Base-by-base conservation (phyloP, 2,329 filamentous ascomycete species). In the Fusarium irregulare region DNA sequence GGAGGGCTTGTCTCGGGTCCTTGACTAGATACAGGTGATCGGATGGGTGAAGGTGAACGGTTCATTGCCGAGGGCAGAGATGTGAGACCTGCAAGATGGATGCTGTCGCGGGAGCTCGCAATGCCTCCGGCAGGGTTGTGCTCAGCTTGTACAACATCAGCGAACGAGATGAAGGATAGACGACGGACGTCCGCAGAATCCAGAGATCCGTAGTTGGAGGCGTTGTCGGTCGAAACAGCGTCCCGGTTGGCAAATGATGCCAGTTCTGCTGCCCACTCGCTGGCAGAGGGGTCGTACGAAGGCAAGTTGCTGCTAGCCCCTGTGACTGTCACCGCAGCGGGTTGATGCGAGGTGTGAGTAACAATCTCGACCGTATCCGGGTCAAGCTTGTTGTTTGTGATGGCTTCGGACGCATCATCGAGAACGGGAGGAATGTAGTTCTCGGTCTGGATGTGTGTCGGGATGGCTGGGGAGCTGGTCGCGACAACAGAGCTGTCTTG, bases 111-210 rank as follows among this genome's bases (percentile, higher is more conserved):
- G 72, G 86, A 90, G 48, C 87, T 85, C 40, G 81, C 78, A 56
- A 78, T 79, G 41, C 78, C 80, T 20, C 84, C 82, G 34, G 84
- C 83, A 62, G 89, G 87, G 30, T 88, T 88, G 75, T 95, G 92
- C 78, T 96, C 93, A 34, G 91, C 88, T 78, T 97, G 93, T 42
- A 98, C 93, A 12, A 98, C 93, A 76, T 98, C 95, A 66, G 95
- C 94, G 80, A 98, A 98, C 10, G 94, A 97, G 77, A 98, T 97
- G 82, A 98, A 98, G 78, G 92, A 96, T 67, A 98, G 82, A 23
- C 95, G 89, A 47, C 93, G 90, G 20, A 97, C 88, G 75, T 97
- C 94, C 48, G 88, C 86, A 11, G 79, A 80, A 27, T 97, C 94
- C 66, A 95, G 83, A 47, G 91, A 89, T 32, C 91, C 93, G 78